Base-by-base conservation (phyloP, 495 filamentous ascomycete species). In the Amniculicola lignicola region DNA sequence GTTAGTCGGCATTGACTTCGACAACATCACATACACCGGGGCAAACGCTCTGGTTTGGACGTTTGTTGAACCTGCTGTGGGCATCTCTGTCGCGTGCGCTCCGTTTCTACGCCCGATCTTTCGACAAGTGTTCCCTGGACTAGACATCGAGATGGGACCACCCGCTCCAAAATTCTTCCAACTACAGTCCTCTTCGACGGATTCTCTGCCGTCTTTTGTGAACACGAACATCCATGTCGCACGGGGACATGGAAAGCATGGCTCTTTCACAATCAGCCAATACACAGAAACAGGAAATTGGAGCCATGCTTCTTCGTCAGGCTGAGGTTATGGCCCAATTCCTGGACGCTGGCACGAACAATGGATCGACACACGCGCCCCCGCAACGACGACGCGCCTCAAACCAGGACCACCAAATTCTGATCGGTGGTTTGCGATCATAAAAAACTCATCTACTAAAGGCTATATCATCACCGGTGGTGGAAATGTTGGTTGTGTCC, bases 401-500 rank as follows among this genome's bases (percentile, higher is more conserved):
- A n/a, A n/a, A n/a, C n/a, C n/a, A n/a, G n/a, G n/a, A n/a, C n/a
- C n/a, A n/a, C n/a, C n/a, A n/a, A n/a, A n/a, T n/a, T n/a, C n/a
- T n/a, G n/a, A n/a, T n/a, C n/a, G n/a, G n/a, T n/a, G n/a, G n/a
- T n/a, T n/a, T n/a, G n/a, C n/a, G n/a, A n/a, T n/a, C n/a, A n/a
- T n/a, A n/a, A n/a, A n/a, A n/a, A n/a, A n/a, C n/a, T n/a, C n/a
- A n/a, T n/a, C n/a, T n/a, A n/a, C n/a, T n/a, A n/a, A n/a, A n/a
- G n/a, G n/a, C 23, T 54, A 54, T 37, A 40, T 51, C 5, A 57
- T 62, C 19, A 33, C 49, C 24, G 58, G 44, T 21, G 58, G 58
- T 19, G 58, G 52, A 14, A 61, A 41, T 3, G 58, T 37, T n/a
- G 45, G 52, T 14, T 27, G 36, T 12, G 45, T 57, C 6, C 22